Percentiles rank a stretch among this genome's conserved stretches.
Conservation (phyloP, 176 grass and related monocot species). For the Metroxylon sagu region DNA sequence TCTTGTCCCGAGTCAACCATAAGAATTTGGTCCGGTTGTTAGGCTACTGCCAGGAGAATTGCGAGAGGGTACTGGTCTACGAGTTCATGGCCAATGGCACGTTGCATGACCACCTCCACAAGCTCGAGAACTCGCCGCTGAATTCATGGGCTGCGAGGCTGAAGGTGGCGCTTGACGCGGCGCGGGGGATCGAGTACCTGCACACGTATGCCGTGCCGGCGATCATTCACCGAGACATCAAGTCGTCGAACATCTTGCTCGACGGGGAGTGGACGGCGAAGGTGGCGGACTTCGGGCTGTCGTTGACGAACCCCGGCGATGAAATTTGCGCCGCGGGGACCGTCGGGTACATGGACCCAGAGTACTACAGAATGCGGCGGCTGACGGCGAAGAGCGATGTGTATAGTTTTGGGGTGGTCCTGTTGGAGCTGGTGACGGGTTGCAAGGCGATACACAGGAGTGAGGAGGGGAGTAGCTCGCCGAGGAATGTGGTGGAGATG, state of each 20-base stretch:
- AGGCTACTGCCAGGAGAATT: slow-evolving; percentile 17
- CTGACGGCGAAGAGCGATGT: slow-evolving; percentile 83
- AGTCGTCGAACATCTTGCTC: slow-evolving; percentile 90
- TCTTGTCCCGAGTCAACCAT: slow-evolving; percentile 13
- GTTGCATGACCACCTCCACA: slow-evolving; percentile 79
- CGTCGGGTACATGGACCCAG: slow-evolving; percentile 93
- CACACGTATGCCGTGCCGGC: slow-evolving; percentile 89
- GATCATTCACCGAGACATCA: slow-evolving; percentile 93
- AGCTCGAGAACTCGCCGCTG: too few species aligned
- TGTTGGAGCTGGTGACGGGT: slow-evolving; percentile 79
- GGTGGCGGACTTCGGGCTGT: slow-evolving; percentile 89
- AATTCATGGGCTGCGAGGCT: slow-evolving; percentile 55
- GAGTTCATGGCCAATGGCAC: slow-evolving; percentile 82
- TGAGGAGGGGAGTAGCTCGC: slow-evolving; percentile 33
- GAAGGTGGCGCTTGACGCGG: slow-evolving; percentile 69
- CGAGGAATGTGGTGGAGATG: slow-evolving; percentile 59
- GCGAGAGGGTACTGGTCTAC: slow-evolving; percentile 70
- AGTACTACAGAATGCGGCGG: slow-evolving; percentile 78
- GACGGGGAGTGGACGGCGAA: slow-evolving; percentile 84
- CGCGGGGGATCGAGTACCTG: slow-evolving; percentile 84
- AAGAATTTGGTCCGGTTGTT: slow-evolving; percentile 12
- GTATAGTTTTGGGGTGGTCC: slow-evolving; percentile 92
- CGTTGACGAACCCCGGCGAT: slow-evolving; percentile 26
- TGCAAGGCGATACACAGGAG: slow-evolving; percentile 61
- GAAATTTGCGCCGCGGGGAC: slow-evolving; percentile 42